Evolutionary conservation across 2,329 filamentous ascomycete species (phyloP), one percentile per base, ranked within the genome.

Genomic region (Clonostachys solani): DNA sequence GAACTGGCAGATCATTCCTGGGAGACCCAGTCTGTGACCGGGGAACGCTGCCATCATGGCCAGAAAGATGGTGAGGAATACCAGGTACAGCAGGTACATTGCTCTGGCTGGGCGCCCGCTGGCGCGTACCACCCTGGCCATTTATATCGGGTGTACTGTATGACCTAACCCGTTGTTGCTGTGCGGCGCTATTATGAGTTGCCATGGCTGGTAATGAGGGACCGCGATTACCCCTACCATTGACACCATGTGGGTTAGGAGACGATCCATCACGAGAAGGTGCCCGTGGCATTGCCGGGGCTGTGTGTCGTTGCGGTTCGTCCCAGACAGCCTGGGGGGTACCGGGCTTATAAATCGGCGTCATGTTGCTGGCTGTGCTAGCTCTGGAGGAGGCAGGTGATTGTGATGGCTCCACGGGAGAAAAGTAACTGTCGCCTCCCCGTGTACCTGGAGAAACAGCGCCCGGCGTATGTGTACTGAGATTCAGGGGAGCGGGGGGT

Each of bases 141-240:
- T 95, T 89, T 56, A 96, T 96, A 63, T 97, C 92, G 8, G 94
- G 92, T 52, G 92, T 96, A 69, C 92, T 97, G 60, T 95, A 95
- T 36, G 92, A 96, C 53, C 94, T 82, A 69, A 89, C 86, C 54
- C 91, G 80, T 60, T 86, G 84, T 62, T 89, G 84, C 52, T 84
- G 71, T 61, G 77, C 67, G 52, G 76, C 72, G 57, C 76, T 72
- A 56, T 82, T 66, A 53, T 74, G 69, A 2, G 74, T 72, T 15
- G 83, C 74, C 77, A 89, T 85, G 16, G 81, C 86, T 40, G 87
- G 88, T 56, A 95, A 74, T 12, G 89, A 95, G 18, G 89, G 89
- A n/a, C 87, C 81, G 56, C 89, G 84, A 41, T 81, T 78, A 57
- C 80, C 83, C 54, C 87, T 78, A 36, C 80, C 80, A 49, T 81